Evolutionary conservation across 2,329 filamentous ascomycete genomes (phyloP).

Genomic region (Scleromitrula shiraiana): DNA sequence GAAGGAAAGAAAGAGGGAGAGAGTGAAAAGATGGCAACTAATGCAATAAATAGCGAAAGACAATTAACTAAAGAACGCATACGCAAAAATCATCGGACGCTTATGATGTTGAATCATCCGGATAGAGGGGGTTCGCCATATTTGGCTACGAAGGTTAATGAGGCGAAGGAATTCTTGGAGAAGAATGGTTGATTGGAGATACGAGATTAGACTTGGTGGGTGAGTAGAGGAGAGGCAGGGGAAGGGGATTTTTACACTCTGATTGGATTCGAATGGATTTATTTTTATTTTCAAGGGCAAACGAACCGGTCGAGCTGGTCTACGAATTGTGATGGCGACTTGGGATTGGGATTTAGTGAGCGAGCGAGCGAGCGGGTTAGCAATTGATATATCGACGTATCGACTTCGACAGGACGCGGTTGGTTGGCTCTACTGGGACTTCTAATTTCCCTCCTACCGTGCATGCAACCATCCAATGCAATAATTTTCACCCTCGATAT

Average conservation of each 20-base stretch:
- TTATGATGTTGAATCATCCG: conserved; percentile 97
- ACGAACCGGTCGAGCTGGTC: too few relatives aligned
- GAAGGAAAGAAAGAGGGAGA: too few relatives aligned
- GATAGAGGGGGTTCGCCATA: conserved; percentile 96
- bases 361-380: too few relatives aligned
- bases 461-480: too few relatives aligned
- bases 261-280: not conserved
- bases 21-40: too few relatives aligned
- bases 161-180: conserved; percentile 93
- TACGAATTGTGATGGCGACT: too few relatives aligned
- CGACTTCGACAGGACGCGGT: too few relatives aligned
- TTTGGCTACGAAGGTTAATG: conserved; percentile 94
- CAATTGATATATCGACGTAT: too few relatives aligned
- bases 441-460: not conserved
- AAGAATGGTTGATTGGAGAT: conserved; percentile 49
- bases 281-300: too few relatives aligned
- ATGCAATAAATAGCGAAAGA: conserved; percentile 58
- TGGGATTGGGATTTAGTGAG: too few relatives aligned
- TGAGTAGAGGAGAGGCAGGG: not conserved
- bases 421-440: not conserved
- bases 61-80: conserved; percentile 85
- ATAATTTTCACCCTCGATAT: too few relatives aligned
- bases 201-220: too few relatives aligned
- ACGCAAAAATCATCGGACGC: conserved; percentile 86
- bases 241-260: not conserved